Evolutionary conservation across 345 rosid genomes (phyloP).

Genomic region (Raphanus sativus): DNA sequence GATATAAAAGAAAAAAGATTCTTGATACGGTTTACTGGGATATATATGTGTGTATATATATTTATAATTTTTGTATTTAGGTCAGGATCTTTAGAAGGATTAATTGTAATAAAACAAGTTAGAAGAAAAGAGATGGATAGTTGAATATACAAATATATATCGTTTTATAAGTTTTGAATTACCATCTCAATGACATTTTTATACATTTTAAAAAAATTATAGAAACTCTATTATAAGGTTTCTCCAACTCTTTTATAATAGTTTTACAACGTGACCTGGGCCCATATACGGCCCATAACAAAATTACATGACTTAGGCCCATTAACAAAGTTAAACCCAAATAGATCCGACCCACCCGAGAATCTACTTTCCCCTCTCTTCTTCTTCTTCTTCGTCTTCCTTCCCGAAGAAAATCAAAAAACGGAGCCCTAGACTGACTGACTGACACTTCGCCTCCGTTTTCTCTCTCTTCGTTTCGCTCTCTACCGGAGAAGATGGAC

Average conservation of each 20-base stretch:
- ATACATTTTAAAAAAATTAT: no score
- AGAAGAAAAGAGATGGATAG: no score
- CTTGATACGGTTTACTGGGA: background rate
- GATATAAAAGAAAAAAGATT: background rate
- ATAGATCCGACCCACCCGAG: slow-evolving; percentile 8
- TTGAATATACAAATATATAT: no score
- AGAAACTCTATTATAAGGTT: no score
- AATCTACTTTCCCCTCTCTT: background rate
- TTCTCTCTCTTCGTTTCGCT: background rate
- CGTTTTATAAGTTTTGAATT: no score
- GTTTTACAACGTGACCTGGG: no score
- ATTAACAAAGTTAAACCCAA: background rate
- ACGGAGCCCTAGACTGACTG: slow-evolving; percentile 34
- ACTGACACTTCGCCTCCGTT: background rate
- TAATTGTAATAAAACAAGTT: no score
- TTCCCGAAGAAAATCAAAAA: slow-evolving; percentile 6
- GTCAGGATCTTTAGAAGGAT: no score
- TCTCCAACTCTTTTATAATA: no score
- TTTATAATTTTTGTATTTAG: background rate
- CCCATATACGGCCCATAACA: no score
- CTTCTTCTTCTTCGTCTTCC: slow-evolving; percentile 1
- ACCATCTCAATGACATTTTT: no score
- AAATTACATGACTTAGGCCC: no score
- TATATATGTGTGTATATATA: background rate
- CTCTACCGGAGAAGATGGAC: slow-evolving; percentile 16